These are phyloP conservation scores for Petunia hybrid DNA, from an alignment of 305 asterid species.

Conservation along the genomic window DNA sequence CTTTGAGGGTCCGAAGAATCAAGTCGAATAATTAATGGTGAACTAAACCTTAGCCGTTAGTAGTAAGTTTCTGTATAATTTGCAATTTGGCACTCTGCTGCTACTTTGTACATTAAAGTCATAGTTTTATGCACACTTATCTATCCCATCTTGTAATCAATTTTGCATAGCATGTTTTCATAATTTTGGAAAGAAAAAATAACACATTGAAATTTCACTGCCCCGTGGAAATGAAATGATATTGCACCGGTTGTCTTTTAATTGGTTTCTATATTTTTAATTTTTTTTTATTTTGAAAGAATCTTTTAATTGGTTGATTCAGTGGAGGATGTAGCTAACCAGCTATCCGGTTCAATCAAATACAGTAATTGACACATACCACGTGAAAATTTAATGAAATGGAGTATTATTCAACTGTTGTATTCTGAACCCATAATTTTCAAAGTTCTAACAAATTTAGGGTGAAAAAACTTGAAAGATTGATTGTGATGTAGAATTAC, in stretches of 20 bases:
- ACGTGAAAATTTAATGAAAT: too few species aligned
- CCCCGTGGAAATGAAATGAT: not conserved
- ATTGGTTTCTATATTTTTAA: too few species aligned
- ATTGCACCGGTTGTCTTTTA: not conserved
- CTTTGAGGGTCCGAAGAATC: constrained; percentile 61
- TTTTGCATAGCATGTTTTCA: constrained; percentile 2
- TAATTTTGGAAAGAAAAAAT: constrained; percentile 3
- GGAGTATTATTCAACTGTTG: too few species aligned
- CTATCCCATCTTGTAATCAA: constrained; percentile 24
- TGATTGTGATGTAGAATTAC: too few species aligned
- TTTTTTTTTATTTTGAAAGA: too few species aligned
- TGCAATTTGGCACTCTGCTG: constrained; percentile 17
- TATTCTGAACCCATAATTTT: too few species aligned
- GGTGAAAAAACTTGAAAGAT: too few species aligned
- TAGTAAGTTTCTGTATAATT: not conserved
- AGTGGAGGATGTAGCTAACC: too few species aligned
- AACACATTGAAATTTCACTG: not conserved
- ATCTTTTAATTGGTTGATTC: too few species aligned
- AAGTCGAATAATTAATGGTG: constrained; percentile 47
- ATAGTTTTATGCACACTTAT: constrained; percentile 19
- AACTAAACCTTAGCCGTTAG: constrained; percentile 37
- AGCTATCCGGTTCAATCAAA: too few species aligned
- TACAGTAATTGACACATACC: too few species aligned
- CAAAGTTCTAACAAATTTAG: too few species aligned
- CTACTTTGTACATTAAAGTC: constrained; percentile 30